These are phyloP conservation scores for Cyclanthera cordifolia DNA, from an alignment of 306 rosid species.

Conservation along the genomic window DNA sequence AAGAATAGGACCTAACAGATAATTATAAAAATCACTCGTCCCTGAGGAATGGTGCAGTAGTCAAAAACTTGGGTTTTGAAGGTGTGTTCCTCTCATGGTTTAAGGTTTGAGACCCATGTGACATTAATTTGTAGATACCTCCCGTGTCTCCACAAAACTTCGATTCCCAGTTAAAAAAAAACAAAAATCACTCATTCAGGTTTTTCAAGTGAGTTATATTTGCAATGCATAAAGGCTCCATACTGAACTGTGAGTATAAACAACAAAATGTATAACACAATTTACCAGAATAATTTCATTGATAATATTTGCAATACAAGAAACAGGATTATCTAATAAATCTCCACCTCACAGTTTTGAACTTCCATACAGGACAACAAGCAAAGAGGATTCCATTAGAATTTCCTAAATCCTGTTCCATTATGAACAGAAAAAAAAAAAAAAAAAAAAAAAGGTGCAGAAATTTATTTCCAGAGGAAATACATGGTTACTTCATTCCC, in stretches of 20 bases:
- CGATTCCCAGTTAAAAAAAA: too few relatives aligned
- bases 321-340: neutral
- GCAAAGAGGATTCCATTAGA: neutral
- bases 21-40: neutral
- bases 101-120: too few relatives aligned
- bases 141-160: too few relatives aligned
- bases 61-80: too few relatives aligned
- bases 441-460: neutral
- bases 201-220: neutral
- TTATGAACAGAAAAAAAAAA: neutral
- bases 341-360: neutral
- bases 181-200: neutral
- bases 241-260: neutral
- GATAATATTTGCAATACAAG: neutral
- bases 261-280: neutral
- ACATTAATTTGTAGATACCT: too few relatives aligned
- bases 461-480: neutral
- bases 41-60: too few relatives aligned
- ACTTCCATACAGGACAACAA: neutral
- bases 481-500: neutral
- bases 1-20: neutral
- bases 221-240: neutral
- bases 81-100: too few relatives aligned
- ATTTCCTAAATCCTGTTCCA: neutral
- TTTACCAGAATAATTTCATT: neutral